Base-by-base conservation (phyloP, 129 eudicot genomes). In the Gnaphalium uliginosum region DNA sequence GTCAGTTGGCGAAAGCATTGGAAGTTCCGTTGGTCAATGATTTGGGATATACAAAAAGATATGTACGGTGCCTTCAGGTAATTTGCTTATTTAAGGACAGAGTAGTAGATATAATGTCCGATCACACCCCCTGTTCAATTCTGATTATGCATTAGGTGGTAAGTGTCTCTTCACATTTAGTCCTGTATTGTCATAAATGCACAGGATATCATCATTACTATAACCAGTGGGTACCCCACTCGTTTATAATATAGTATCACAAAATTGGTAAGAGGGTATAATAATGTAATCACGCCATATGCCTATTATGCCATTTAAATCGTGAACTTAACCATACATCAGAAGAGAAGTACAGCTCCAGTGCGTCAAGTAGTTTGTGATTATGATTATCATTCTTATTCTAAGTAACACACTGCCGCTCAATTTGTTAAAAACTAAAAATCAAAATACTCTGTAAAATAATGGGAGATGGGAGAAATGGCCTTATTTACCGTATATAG, bases 41-140 rank as follows among this genome's bases (percentile, higher is more conserved):
- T 74, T 62, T 74, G 35, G 78, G 78, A 61, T 74, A 74, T n/a
- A 62, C 78, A 43, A 74, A 74, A 14, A 74, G 78, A 74, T 74
- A 74, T 60, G 78, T 74, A 0, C 61, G 78, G 48, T 74, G 78
- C 27, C 78, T 74, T 62, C 71, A 74, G 78, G 78, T 74, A 73
- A 61, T 73, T 7, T 39, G 5, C 25, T 24, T 21, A 10, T 68
- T 68, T 68, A 13, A 24, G 58, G 71, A 39, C 30, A 66, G 22
- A 6, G 41, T 29, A 50, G 46, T 53, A 27, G 57, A 25, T 51
- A 51, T 17, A 4, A 8, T 22, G 37, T 8, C 13, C 30, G 2
- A 2, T 9, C 35, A 30, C 26, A 33, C 46, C 4, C 46, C 48
- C 11, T 7, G 19, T 71, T 27, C 64, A 29, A 51, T 21, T 21